Evolutionary conservation across 768 basidiomycete species (phyloP).

Genomic region (Lyophyllum decastes): DNA sequence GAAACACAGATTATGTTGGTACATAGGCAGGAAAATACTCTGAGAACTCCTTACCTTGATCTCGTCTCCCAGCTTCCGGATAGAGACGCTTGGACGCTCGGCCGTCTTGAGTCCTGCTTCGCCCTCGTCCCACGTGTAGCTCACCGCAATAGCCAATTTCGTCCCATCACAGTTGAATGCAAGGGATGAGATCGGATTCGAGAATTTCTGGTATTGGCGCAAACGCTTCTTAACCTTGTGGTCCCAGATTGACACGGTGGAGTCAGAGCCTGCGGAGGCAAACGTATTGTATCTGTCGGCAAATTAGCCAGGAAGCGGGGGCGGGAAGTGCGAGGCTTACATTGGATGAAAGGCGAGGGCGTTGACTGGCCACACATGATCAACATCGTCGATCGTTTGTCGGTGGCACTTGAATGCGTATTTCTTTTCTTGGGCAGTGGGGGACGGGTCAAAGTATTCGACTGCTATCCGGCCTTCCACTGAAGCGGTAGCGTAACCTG

Average conservation of each 20-base stretch:
- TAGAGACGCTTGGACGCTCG: conserved; percentile 59
- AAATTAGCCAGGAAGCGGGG: background rate
- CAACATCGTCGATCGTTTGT: conserved; percentile 85
- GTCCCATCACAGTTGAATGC: conserved; percentile 85
- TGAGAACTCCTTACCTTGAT: conserved; percentile 56
- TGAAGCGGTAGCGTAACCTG: conserved; percentile 91
- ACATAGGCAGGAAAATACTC: too few species aligned
- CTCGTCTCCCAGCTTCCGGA: conserved; percentile 73
- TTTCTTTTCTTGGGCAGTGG: conserved; percentile 76
- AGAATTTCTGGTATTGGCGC: conserved; percentile 84
- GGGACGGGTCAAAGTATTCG: conserved; percentile 90
- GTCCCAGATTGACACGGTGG: conserved; percentile 95
- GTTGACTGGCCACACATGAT: conserved; percentile 97
- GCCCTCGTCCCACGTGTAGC: conserved; percentile 91
- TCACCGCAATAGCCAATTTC: conserved; percentile 79
- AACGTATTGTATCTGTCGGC: conserved; percentile 82
- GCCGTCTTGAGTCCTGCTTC: conserved; percentile 70
- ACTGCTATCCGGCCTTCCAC: conserved; percentile 97
- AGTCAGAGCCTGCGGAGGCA: conserved; percentile 93
- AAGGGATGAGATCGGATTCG: conserved; percentile 72
- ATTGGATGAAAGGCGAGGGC: conserved; percentile 91
- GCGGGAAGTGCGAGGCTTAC: conserved; percentile 37
- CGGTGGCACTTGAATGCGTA: conserved; percentile 99
- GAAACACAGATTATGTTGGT: background rate
- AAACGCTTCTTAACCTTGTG: conserved; percentile 95